These are phyloP conservation scores for Aspergillus intermedius DNA, from an alignment of 2,329 filamentous ascomycete genomes.

Conservation along the genomic window DNA sequence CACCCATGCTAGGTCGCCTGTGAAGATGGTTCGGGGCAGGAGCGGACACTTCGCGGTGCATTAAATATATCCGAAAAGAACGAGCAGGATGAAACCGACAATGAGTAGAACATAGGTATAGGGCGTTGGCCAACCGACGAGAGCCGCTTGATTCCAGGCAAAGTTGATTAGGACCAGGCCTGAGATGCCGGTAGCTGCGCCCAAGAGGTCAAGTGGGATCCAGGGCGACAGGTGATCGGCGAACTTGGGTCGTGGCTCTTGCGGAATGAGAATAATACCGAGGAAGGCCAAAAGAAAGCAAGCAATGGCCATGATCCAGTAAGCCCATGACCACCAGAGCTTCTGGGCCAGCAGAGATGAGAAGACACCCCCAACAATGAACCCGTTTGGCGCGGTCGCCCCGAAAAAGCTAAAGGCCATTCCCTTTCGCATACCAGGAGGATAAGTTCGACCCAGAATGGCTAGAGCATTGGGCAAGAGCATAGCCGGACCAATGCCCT, in stretches of 20 bases:
- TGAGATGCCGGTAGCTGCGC: conserved; percentile 42
- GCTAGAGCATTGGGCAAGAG: conserved; percentile 59
- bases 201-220: conserved; percentile 31
- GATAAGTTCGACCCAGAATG: conserved; percentile 54
- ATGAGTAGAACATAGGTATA: conserved; percentile 52
- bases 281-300: conserved; percentile 33
- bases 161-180: conserved; percentile 58
- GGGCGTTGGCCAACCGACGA: conserved; percentile 50
- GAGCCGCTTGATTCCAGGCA: conserved; percentile 57
- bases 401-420: conserved; percentile 53
- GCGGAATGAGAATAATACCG: conserved; percentile 19
- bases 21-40: conserved; percentile 48
- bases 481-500: conserved; percentile 56
- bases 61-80: conserved; percentile 50
- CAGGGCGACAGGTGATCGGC: conserved; percentile 2
- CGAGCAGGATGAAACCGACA: conserved; percentile 48
- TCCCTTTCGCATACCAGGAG: conserved; percentile 51
- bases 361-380: conserved; percentile 36
- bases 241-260: background rate
- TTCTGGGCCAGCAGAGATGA: conserved; percentile 32
- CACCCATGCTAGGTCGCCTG: conserved; percentile 48
- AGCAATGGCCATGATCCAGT: conserved; percentile 40
- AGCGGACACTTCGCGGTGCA: conserved; percentile 44
- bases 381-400: conserved; percentile 42
- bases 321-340: conserved; percentile 48